Evolutionary conservation across 495 filamentous ascomycete species (phyloP), one percentile per base, ranked within the genome.

Genomic region (Lichenothelia convexa): DNA sequence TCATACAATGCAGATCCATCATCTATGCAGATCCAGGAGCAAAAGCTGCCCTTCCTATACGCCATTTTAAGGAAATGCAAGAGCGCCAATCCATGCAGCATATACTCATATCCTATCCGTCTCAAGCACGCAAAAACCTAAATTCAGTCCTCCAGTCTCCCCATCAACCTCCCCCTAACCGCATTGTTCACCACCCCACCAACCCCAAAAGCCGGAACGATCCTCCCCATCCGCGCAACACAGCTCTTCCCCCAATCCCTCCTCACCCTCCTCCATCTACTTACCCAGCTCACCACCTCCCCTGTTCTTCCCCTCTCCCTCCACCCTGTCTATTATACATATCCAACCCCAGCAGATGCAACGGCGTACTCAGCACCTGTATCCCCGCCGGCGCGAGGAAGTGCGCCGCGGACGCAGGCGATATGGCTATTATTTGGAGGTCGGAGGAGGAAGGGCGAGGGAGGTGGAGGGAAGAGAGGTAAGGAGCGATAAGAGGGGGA

Each of bases 131-230:
- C n/a, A n/a, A n/a, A n/a, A n/a, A n/a, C n/a, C n/a, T n/a, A n/a
- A n/a, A n/a, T n/a, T n/a, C n/a, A n/a, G n/a, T n/a, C n/a, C n/a
- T 71, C 64, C 35, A 74, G 30, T 33, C 39, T 49, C 44, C 51
- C 58, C 64, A 80, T 71, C 53, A 73, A 44, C 30, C 45, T 52
- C 52, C 60, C 63, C 47, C 87, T 68, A 34, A 93, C 62, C 43
- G 73, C 66, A 34, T 67, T 63, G 64, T 94, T 95, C 3, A 85
- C 78, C 31, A 93, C 85, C 2, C 87, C 87, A 1, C 87, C 87
- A 30, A 93, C 61, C 19, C 87, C 87, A 67, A 93, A 94, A 13
- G 87, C 87, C 33, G 89, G 87, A 18, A 95, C 68, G 46, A 94
- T 93, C 59, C 89, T 73, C 27, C 78, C 80, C 62, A 94, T 80